Conservation (phyloP, 805 yeast genomes). For the Debaryomyces castellii region DNA sequence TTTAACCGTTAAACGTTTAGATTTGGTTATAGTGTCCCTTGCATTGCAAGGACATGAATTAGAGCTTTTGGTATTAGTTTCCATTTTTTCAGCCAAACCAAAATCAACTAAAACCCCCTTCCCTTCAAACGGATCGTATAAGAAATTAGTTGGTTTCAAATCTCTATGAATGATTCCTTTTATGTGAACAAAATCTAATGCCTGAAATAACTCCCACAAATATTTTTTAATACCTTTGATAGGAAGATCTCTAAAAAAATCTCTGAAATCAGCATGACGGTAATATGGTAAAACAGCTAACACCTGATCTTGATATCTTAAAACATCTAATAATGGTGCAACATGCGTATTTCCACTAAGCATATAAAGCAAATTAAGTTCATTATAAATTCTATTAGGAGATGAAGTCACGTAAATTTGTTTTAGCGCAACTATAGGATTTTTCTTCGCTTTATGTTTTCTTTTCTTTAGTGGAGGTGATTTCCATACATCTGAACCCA, state of each 20-base stretch:
- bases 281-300: slow-evolving; percentile 90
- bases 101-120: slow-evolving; percentile 87
- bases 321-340: slow-evolving; percentile 87
- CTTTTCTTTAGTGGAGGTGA: slow-evolving; percentile 41
- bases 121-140: slow-evolving; percentile 63
- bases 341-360: slow-evolving; percentile 69
- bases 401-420: slow-evolving; percentile 94
- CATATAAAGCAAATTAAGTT: slow-evolving; percentile 71
- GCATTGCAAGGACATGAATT: slow-evolving; percentile 58
- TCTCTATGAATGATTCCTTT: slow-evolving; percentile 44
- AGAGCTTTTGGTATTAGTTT: slow-evolving; percentile 12
- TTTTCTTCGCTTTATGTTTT: slow-evolving; percentile 21
- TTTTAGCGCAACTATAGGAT: slow-evolving; percentile 77
- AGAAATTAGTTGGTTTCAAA: slow-evolving; percentile 59
- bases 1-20: slow-evolving; percentile 30
- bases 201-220: slow-evolving; percentile 75
- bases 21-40: slow-evolving; percentile 11
- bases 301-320: slow-evolving; percentile 87
- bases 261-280: slow-evolving; percentile 87
- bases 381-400: slow-evolving; percentile 87
- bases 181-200: slow-evolving; percentile 60
- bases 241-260: slow-evolving; percentile 78
- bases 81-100: slow-evolving; percentile 76
- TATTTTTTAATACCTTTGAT: slow-evolving; percentile 77
- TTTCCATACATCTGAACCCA: slow-evolving; percentile 43